phyloP scores from a whole-genome alignment of 805 yeast genomes.

The Wickerhamiella spandovensis region DNA sequence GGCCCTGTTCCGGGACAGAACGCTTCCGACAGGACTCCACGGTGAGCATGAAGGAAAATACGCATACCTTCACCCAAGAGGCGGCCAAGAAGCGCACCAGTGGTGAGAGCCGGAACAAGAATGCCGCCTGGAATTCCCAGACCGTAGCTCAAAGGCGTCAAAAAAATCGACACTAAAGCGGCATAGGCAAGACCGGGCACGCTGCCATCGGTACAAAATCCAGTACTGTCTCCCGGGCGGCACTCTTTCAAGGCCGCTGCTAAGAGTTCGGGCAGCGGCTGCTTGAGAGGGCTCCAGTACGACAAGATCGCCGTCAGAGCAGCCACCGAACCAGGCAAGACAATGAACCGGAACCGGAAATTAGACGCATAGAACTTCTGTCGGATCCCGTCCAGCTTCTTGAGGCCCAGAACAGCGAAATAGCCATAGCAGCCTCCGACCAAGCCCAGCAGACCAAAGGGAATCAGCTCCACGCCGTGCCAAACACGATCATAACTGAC shows the following conservation, averaged over 20 bases:
- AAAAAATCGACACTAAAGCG: slow-evolving; percentile 37
- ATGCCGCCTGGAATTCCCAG: slow-evolving; percentile 84
- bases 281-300: slow-evolving; percentile 43
- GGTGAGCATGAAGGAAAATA: slow-evolving; percentile 41
- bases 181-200: slow-evolving; percentile 27
- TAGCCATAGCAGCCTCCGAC: slow-evolving; percentile 59
- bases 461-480: slow-evolving; percentile 56
- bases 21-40: slow-evolving; percentile 13
- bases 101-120: slow-evolving; percentile 92
- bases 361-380: slow-evolving; percentile 5
- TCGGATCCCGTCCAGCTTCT: slow-evolving; percentile 3
- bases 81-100: slow-evolving; percentile 90
- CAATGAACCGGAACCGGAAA: slow-evolving; percentile 18
- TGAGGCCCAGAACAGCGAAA: slow-evolving; percentile 22
- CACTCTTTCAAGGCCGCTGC: slow-evolving; percentile 64
- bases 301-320: slow-evolving; percentile 40
- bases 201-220: slow-evolving; percentile 9
- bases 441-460: slow-evolving; percentile 58
- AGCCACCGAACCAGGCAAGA: slow-evolving; percentile 39
- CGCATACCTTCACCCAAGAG: slow-evolving; percentile 68
- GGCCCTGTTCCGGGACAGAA: slow-evolving; percentile 28
- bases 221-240: slow-evolving; percentile 15
- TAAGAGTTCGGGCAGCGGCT: slow-evolving; percentile 40
- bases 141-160: slow-evolving; percentile 61
- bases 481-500: slow-evolving; percentile 59